Percentiles rank a stretch among this genome's conserved stretches.
These are phyloP conservation scores for Dentipellis sp. DNA, from an alignment of 768 basidiomycete species.

Conservation along the genomic window DNA sequence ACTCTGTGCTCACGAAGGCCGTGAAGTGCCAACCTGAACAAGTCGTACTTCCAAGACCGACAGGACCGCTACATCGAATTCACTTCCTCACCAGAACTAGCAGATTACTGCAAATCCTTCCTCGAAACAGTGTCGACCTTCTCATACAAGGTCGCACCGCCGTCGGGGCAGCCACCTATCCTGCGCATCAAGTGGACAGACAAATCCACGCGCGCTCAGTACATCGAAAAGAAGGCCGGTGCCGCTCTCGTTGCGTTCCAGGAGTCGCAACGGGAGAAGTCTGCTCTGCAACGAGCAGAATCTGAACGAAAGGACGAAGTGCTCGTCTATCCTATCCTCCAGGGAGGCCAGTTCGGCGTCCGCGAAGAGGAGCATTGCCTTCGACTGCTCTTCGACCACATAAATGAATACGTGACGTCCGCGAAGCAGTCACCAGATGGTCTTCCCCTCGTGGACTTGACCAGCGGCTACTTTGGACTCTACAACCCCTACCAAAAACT, in stretches of 20 bases:
- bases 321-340: slow-evolving; percentile 72
- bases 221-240: slow-evolving; percentile 53
- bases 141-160: slow-evolving; percentile 48
- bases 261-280: slow-evolving; percentile 4
- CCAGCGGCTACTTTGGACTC: slow-evolving; percentile 92
- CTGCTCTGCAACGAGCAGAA: background rate
- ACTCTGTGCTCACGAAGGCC: background rate
- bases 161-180: slow-evolving; percentile 30
- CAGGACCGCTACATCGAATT: slow-evolving; percentile 93
- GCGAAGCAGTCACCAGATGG: background rate
- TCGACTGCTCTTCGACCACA: slow-evolving; percentile 41
- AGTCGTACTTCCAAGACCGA: slow-evolving; percentile 89
- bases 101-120: slow-evolving; percentile 81
- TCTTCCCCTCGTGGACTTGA: slow-evolving; percentile 70
- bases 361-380: slow-evolving; percentile 75
- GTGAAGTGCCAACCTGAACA: slow-evolving; percentile 81
- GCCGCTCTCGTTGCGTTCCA: slow-evolving; percentile 42
- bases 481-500: slow-evolving; percentile 71
- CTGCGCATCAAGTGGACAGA: slow-evolving; percentile 1
- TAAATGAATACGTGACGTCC: background rate
- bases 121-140: slow-evolving; percentile 57
- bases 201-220: slow-evolving; percentile 53
- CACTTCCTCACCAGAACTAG: slow-evolving; percentile 44
- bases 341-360: slow-evolving; percentile 81
- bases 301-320: slow-evolving; percentile 26